Evolutionary conservation across 2,329 filamentous ascomycete genomes (phyloP).

Genomic region (Aspergillus sp.): DNA sequence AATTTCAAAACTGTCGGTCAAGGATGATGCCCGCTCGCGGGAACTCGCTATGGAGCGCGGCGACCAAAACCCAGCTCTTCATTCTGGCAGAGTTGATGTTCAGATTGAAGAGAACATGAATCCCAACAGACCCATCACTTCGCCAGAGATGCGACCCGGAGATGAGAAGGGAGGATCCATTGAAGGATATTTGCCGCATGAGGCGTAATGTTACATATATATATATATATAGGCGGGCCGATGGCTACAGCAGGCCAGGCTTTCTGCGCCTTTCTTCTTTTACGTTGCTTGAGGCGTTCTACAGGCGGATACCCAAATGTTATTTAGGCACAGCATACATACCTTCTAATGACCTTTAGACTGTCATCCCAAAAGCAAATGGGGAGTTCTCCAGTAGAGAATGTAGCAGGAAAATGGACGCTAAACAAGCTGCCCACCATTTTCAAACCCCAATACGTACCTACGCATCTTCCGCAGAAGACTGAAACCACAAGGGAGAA

Average conservation of each 20-base stretch:
- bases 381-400: neutral
- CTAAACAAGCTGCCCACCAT: neutral
- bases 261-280: neutral
- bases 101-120: conserved; percentile 35
- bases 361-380: neutral
- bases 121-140: conserved; percentile 16
- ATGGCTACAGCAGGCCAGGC: neutral
- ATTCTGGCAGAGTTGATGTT: conserved; percentile 32
- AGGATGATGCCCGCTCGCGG: conserved; percentile 23
- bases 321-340: conserved; percentile 4
- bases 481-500: conserved; percentile 24
- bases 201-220: conserved; percentile 7
- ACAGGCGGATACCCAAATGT: conserved; percentile 16
- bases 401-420: neutral
- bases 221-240: neutral
- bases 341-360: neutral
- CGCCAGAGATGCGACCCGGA: conserved; percentile 35
- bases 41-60: conserved; percentile 39
- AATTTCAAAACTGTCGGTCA: conserved; percentile 27
- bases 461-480: conserved; percentile 24
- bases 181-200: conserved; percentile 41
- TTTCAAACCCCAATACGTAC: conserved; percentile 10
- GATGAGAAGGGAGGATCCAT: conserved; percentile 40
- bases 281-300: conserved; percentile 8
- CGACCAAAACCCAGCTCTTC: conserved; percentile 26